Percentiles rank a stretch among this genome's conserved stretches.
These are phyloP conservation scores for Auxenochlorella pyrenoidosa DNA, from an alignment of 139 green algal genomes.

Conservation along the genomic window DNA sequence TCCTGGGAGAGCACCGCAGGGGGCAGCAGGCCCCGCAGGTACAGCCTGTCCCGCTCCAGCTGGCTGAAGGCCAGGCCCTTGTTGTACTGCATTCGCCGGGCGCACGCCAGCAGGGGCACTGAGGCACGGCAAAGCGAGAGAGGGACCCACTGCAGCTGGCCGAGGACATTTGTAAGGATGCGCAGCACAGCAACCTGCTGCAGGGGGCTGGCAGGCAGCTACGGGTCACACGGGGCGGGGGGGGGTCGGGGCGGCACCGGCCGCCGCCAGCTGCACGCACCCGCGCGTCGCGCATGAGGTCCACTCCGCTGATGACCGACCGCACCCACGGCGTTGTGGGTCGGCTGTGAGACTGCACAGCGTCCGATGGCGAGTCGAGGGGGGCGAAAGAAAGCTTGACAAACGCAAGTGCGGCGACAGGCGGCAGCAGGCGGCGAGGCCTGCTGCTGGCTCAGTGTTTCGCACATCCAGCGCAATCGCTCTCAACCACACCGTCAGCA, in stretches of 20 bases:
- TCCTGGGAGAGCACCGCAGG: constrained; percentile 82
- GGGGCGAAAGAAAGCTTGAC: neutral
- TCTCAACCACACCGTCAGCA: neutral
- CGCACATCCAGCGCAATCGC: neutral
- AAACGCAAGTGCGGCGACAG: neutral
- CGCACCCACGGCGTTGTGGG: constrained; percentile 50
- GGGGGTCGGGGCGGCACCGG: no score
- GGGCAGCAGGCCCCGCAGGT: constrained; percentile 89
- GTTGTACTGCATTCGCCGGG: constrained; percentile 72
- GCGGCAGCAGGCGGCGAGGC: neutral
- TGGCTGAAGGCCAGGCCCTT: constrained; percentile 90
- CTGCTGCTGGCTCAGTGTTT: neutral
- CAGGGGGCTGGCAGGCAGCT: neutral
- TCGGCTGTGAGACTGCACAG: neutral
- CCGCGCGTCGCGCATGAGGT: constrained; percentile 72
- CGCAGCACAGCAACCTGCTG: neutral
- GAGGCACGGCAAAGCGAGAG: neutral
- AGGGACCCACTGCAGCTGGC: no score
- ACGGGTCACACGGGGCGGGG: no score
- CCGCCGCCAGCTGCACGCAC: neutral
- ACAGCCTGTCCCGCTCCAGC: constrained; percentile 83
- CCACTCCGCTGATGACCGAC: constrained; percentile 81
- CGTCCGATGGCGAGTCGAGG: neutral
- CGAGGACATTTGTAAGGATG: no score
- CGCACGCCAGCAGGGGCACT: neutral